These are phyloP conservation scores for Podaxis sp. DNA, from an alignment of 768 basidiomycete genomes.

Conservation along the genomic window DNA sequence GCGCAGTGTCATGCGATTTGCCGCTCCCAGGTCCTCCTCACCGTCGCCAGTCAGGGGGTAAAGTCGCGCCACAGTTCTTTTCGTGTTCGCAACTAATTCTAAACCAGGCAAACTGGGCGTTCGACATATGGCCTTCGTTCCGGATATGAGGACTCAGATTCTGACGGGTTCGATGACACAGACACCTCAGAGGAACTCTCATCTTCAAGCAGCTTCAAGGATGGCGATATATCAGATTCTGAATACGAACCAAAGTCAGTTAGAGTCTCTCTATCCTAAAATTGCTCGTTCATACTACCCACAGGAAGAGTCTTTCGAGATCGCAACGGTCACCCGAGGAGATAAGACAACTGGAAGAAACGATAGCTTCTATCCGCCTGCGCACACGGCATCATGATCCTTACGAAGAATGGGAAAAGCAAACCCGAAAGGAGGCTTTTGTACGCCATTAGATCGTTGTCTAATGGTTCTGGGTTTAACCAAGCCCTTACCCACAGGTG, in stretches of 20 bases:
- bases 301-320: conserved; percentile 19
- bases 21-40: conserved; percentile 47
- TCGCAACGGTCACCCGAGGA: conserved; percentile 32
- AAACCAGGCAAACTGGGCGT: conserved; percentile 24
- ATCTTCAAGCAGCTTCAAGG: conserved; percentile 17
- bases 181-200: conserved; percentile 19
- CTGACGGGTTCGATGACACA: conserved; percentile 11
- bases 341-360: conserved; percentile 41
- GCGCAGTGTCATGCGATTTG: conserved; percentile 41
- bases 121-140: conserved; percentile 54
- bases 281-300: conserved; percentile 12
- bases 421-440: conserved; percentile 47
- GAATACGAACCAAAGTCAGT: conserved; percentile 22
- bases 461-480: background rate
- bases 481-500: conserved; percentile 25
- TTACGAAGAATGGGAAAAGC: conserved; percentile 55
- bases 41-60: conserved; percentile 44
- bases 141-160: conserved; percentile 38
- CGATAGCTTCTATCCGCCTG: conserved; percentile 46
- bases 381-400: conserved; percentile 49
- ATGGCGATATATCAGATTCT: conserved; percentile 23
- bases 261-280: conserved; percentile 16
- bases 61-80: conserved; percentile 1
- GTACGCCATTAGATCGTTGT: conserved; percentile 27
- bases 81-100: conserved; percentile 3